Conservation (phyloP, 306 rosid genomes). For the Sophora flavescens region DNA sequence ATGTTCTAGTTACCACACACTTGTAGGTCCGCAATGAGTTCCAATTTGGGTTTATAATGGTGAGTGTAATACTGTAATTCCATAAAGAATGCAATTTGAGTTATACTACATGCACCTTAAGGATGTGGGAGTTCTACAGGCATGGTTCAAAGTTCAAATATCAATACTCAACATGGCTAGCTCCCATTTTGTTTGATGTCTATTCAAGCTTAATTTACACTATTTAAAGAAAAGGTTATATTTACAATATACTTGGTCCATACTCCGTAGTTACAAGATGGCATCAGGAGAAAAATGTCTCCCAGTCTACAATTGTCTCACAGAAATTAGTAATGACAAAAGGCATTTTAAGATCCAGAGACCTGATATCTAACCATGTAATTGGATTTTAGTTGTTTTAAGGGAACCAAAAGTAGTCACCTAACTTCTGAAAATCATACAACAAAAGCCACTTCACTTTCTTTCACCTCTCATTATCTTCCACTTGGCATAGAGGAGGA, state of each 20-base stretch:
- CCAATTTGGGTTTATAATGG: too few species aligned
- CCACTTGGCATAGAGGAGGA: conserved; percentile 73
- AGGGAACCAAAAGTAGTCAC: conserved; percentile 3
- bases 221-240: not conserved
- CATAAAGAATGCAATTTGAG: not conserved
- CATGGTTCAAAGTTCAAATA: not conserved
- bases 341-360: conserved; percentile 1
- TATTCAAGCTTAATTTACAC: conserved; percentile 22
- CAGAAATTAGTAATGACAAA: conserved; percentile 25
- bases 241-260: conserved; percentile 26
- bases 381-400: not conserved
- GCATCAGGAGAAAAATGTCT: not conserved
- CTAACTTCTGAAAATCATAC: conserved; percentile 10
- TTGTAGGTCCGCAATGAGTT: too few species aligned
- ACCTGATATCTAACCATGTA: not conserved
- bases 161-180: too few species aligned
- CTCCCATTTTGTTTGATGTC: not conserved
- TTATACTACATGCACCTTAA: not conserved
- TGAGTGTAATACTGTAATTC: not conserved
- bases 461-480: conserved; percentile 49
- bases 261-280: not conserved
- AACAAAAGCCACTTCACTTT: not conserved
- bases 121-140: not conserved
- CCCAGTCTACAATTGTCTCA: conserved; percentile 10
- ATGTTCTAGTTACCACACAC: too few species aligned